phyloP scores from a whole-genome alignment of 2,329 filamentous ascomycete species.

The Ophiognomonia clavigignenti-juglandacearum region DNA sequence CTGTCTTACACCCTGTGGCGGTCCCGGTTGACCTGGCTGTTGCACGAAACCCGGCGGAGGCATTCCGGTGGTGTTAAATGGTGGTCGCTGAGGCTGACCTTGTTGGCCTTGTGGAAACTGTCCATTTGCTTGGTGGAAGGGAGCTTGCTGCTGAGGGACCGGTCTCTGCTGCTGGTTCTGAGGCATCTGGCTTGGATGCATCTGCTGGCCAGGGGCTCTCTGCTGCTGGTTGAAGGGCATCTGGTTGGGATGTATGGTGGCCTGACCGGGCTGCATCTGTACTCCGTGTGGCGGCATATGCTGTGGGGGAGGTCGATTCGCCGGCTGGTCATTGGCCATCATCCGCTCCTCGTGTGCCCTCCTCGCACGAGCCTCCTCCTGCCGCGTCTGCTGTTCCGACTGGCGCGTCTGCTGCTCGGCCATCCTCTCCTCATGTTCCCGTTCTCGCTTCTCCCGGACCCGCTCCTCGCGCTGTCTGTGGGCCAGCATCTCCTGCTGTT shows the following conservation, averaged over 20 bases:
- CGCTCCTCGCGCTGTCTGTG: not conserved
- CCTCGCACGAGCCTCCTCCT: not conserved
- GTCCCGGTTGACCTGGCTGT: too few species aligned
- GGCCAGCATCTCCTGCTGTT: not conserved
- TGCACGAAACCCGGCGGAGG: too few species aligned
- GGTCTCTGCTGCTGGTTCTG: not conserved
- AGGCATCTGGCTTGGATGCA: constrained; percentile 2
- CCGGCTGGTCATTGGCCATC: not conserved
- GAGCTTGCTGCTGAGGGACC: not conserved
- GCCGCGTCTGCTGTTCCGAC: not conserved
- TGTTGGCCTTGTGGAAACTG: not conserved
- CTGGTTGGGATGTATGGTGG: not conserved
- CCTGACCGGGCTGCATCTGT: not conserved
- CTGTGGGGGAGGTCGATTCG: not conserved
- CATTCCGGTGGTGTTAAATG: not conserved
- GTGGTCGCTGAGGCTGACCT: not conserved
- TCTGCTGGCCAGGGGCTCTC: not conserved
- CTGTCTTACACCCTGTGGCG: not conserved
- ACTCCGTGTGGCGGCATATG: not conserved
- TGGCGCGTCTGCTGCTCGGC: not conserved
- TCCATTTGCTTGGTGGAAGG: not conserved
- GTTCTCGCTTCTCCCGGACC: not conserved
- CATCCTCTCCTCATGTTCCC: not conserved
- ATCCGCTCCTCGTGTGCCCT: not conserved
- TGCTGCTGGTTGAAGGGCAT: too few species aligned